Evolutionary conservation across 257 asterid genomes (phyloP).

Genomic region (Nicotiana sylvestris): DNA sequence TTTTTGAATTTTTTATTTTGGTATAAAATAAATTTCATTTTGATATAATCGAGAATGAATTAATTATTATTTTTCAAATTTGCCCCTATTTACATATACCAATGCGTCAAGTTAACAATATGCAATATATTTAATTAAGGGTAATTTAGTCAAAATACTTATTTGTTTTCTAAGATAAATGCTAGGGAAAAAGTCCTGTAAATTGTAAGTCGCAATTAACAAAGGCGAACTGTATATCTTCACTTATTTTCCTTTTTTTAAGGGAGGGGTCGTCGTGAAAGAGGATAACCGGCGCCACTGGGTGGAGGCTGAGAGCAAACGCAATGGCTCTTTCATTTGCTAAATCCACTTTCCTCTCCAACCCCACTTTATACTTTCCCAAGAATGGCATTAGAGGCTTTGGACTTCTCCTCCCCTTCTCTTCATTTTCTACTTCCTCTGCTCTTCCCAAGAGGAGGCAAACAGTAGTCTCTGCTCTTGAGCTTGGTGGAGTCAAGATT

Average conservation of each 20-base stretch:
- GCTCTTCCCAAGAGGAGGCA: conserved; percentile 32
- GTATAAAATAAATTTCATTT: too few species aligned
- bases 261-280: background rate
- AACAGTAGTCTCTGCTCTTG: conserved; percentile 41
- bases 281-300: background rate
- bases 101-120: too few species aligned
- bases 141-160: too few species aligned
- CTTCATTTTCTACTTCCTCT: conserved; percentile 34
- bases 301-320: background rate
- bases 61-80: too few species aligned
- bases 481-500: conserved; percentile 50
- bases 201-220: too few species aligned
- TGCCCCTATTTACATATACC: too few species aligned
- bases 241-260: too few species aligned
- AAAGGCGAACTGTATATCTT: background rate
- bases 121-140: too few species aligned
- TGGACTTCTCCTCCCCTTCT: conserved; percentile 25
- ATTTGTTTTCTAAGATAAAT: too few species aligned
- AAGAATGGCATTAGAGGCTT: conserved; percentile 28
- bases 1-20: too few species aligned
- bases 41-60: too few species aligned
- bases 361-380: conserved; percentile 31
- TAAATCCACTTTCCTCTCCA: conserved; percentile 38
- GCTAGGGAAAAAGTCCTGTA: too few species aligned
- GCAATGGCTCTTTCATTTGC: conserved; percentile 54